A percentile compares a stretch with the other conserved stretches of the same genome.
phyloP scores from a whole-genome alignment of 345 rosid genomes.

The Moricandia moricandioides region DNA sequence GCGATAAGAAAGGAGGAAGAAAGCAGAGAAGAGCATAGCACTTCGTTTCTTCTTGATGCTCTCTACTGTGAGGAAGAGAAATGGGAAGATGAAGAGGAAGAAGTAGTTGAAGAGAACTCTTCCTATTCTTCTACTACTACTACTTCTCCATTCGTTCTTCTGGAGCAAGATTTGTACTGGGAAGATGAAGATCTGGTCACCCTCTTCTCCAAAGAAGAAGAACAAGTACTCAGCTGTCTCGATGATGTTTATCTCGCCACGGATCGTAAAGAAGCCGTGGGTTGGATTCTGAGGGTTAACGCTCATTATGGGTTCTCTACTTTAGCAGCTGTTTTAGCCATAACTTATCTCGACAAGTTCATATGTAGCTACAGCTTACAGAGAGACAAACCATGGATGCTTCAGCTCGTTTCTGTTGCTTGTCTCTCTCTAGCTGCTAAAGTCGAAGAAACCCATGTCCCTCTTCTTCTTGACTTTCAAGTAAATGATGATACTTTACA shows the following conservation, averaged over 20 bases:
- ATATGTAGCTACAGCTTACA: neutral
- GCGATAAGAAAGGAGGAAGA: constrained; percentile 22
- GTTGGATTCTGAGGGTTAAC: neutral
- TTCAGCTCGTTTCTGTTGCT: neutral
- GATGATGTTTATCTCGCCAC: neutral
- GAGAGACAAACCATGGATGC: neutral
- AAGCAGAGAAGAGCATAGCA: neutral
- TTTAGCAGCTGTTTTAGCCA: neutral
- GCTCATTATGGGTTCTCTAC: neutral
- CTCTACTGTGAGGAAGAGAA: neutral
- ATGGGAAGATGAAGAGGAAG: neutral
- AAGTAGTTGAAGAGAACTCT: neutral
- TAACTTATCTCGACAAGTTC: neutral
- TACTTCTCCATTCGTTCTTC: neutral
- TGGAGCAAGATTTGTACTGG: neutral
- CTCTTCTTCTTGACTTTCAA: neutral
- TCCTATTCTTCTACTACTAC: neutral
- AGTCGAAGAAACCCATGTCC: neutral
- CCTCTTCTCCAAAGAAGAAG: neutral
- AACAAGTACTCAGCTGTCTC: neutral
- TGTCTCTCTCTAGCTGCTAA: neutral
- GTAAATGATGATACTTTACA: neutral
- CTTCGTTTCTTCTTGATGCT: neutral
- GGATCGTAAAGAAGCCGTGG: neutral
- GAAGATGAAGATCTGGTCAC: neutral